phyloP scores from a whole-genome alignment of 106 monocot genomes.

The Phalaenopsis equestris region DNA sequence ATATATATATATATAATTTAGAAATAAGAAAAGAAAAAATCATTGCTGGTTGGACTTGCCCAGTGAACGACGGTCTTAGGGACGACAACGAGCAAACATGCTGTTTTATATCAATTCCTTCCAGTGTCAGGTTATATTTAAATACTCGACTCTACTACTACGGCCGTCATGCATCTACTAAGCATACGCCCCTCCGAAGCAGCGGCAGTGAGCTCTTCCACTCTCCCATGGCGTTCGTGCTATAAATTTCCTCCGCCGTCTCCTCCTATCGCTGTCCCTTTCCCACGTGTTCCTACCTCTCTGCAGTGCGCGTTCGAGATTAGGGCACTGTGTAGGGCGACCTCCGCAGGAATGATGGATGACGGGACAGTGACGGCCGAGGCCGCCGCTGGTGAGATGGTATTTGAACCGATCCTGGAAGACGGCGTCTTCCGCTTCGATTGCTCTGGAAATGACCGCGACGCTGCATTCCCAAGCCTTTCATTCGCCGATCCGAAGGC shows the following conservation, averaged over 20 bases:
- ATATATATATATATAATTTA: no score
- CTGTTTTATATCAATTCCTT: no score
- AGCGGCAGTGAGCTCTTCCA: background rate
- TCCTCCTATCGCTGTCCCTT: background rate
- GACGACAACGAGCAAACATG: no score
- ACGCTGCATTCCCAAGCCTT: constrained; percentile 60
- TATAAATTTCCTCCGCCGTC: background rate
- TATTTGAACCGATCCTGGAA: constrained; percentile 68
- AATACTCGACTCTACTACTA: no score
- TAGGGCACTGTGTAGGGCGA: background rate
- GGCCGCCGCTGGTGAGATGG: constrained; percentile 45
- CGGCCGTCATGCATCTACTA: background rate
- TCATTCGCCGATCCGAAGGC: constrained; percentile 64
- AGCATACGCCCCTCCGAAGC: background rate
- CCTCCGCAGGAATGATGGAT: constrained; percentile 1
- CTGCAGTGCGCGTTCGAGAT: background rate
- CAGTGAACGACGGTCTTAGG: no score
- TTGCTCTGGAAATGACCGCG: constrained; percentile 55
- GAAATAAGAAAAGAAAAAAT: no score
- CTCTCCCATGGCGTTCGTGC: background rate
- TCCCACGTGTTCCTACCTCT: background rate
- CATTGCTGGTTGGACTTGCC: no score
- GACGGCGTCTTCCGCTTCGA: constrained; percentile 94
- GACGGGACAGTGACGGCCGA: constrained; percentile 13
- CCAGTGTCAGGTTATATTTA: no score